phyloP scores from a whole-genome alignment of 306 rosid genomes.

The Vachellia pachyceras region DNA sequence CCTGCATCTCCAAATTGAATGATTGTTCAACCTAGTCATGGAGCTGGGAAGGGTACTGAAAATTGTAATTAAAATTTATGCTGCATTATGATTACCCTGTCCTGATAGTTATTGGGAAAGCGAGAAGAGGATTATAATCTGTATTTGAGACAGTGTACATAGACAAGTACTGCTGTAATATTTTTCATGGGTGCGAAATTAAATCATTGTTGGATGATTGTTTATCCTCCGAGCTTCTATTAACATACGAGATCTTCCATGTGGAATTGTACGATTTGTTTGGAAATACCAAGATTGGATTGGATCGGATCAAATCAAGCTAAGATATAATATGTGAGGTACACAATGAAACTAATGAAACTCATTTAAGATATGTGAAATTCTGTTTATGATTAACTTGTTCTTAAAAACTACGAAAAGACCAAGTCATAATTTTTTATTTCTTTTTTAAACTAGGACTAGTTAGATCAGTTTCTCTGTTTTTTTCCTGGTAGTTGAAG shows the following conservation, averaged over 20 bases:
- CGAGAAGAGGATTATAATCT: conserved; percentile 33
- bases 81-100: conserved; percentile 35
- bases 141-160: conserved; percentile 27
- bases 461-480: not conserved
- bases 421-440: not conserved
- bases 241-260: not conserved
- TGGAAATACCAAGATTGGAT: not conserved
- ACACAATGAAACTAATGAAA: not conserved
- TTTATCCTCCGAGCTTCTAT: not conserved
- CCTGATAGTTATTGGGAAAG: conserved; percentile 26
- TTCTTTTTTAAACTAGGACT: not conserved
- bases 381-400: not conserved
- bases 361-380: not conserved
- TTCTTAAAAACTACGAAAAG: not conserved
- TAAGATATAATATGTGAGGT: not conserved
- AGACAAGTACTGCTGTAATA: not conserved
- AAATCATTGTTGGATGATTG: conserved; percentile 8
- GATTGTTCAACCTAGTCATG: conserved; percentile 28
- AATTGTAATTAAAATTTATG: conserved; percentile 31
- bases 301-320: not conserved
- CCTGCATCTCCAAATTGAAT: conserved; percentile 25
- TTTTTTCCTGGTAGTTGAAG: not conserved
- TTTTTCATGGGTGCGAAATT: not conserved
- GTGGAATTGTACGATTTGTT: no score
- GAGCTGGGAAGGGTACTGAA: conserved; percentile 27